Base-by-base conservation (phyloP, 148 eudicot species). In the Diospyros lotus region DNA sequence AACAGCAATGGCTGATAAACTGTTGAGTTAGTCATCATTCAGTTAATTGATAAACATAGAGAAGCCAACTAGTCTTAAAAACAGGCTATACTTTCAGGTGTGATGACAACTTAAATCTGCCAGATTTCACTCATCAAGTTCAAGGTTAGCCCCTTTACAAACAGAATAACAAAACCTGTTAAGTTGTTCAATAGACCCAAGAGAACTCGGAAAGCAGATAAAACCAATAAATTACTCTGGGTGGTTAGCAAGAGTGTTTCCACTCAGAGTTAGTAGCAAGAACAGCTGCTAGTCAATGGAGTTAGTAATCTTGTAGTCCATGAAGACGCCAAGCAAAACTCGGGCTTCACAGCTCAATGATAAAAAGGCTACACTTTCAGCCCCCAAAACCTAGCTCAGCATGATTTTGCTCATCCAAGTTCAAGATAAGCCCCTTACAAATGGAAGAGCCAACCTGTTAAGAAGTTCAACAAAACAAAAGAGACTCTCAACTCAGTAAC, bases 261-360 rank as follows among this genome's bases (percentile, higher is more conserved):
- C 28, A 28, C 28, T 28, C 28, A 28, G 28, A 0, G 28, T 28
- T 28, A 28, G 28, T 28, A 28, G 28, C 28, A 28, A 28, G 28
- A 28, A 28, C 28, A 28, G 28, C 28, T 28, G 28, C 28, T 28
- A 28, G 28, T 28, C 28, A 28, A 28, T 0, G 0, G 28, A 28
- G 28, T 28, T 28, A 28, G 28, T 28, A 28, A 28, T 28, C 28
- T 28, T 28, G 28, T 28, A 28, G 28, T 28, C 28, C 28, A 28
- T 28, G 28, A 28, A 28, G 28, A 28, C 28, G 41, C 67, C 56
- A 53, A 8, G 56, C 1, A 50, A 45, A 12, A 12, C 54, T 45
- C 52, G n/a, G 43, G 13, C 58, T 69, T 69, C 61, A 69, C 28
- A 69, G 4, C 72, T 54, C 73, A 41, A 56, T 55, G 63, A 55